Percentiles rank a stretch among this genome's conserved stretches.
phyloP scores from a whole-genome alignment of 495 filamentous ascomycete species.

The Glonium stellatum region DNA sequence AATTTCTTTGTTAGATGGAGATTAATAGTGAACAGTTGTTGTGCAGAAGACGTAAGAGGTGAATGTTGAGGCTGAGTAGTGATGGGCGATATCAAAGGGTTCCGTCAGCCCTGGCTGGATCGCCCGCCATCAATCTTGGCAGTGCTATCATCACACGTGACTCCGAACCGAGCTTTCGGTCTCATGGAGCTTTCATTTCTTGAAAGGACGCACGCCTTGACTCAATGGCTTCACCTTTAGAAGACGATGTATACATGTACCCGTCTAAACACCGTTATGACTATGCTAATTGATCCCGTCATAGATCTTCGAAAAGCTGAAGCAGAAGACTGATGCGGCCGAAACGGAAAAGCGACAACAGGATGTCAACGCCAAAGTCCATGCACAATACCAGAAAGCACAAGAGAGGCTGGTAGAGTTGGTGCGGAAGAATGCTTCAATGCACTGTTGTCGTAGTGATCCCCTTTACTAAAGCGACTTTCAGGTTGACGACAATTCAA shows the following conservation, averaged over 20 bases:
- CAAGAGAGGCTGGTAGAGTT: constrained; percentile 55
- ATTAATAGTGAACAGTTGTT: no score
- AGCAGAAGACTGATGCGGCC: constrained; percentile 53
- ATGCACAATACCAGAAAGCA: constrained; percentile 58
- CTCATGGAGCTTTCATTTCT: not conserved
- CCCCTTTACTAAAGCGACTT: not conserved
- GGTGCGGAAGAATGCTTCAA: constrained; percentile 29
- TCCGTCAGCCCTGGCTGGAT: no score
- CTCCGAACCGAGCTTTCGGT: not conserved
- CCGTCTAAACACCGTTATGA: not conserved
- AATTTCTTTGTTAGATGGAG: no score
- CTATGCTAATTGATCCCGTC: not conserved
- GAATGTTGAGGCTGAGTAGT: no score
- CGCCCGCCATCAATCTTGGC: not conserved
- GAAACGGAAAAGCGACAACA: constrained; percentile 55
- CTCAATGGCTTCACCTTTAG: constrained; percentile 47
- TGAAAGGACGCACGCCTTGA: constrained; percentile 4
- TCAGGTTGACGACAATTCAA: constrained; percentile 73
- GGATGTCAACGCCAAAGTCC: constrained; percentile 54
- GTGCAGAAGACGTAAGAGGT: no score
- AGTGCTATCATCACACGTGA: not conserved
- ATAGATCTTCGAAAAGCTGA: constrained; percentile 61
- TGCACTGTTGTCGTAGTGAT: not conserved
- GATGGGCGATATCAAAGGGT: no score
- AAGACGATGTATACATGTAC: constrained; percentile 45